Evolutionary conservation across 176 grass and related monocot genomes (phyloP), one percentile per base, ranked within the genome.

Genomic region (Paspalum notatum): DNA sequence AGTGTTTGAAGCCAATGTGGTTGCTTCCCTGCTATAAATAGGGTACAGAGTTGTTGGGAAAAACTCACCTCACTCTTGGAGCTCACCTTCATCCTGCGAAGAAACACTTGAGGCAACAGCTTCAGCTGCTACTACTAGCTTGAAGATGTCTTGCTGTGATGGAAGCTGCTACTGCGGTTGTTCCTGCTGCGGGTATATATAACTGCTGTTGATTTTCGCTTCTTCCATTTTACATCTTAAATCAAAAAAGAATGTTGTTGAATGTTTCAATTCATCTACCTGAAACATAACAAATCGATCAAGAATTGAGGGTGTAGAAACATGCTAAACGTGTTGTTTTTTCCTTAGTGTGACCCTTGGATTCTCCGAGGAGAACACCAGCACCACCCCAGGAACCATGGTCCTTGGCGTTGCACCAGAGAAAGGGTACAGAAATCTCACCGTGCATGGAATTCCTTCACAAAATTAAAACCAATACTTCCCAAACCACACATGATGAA

Each of bases 341-440:
- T 32, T 3, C 32, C 32, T 2, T 3, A 32, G 32, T 32, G 82
- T 70, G 79, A 47, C 77, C 16, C 71, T 64, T 71, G 85, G 82
- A 16, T 8, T 77, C 54, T 62, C 51, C 1, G 85, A 82, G 79
- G 77, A 87, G 71, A 63, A 4, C 32, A 18, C 45, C 68, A 26
- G 46, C 66, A 7, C 68, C 37, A 3, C 12, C 62, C 12, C 63
- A 12, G 63, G 24, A 6, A 55, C 79, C 49, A 15, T n/a, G 25
- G 24, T 81, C 77, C 61, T 81, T 21, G 76, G 77, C 3, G 85
- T 81, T 32, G 70, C 61, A 52, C 43, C 78, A 62, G 70, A 75
- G 62, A 87, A 87, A 71, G 61, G 77, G 78, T 81, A 27, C 69
- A 32, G 70, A 24, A 62, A 9, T 39, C 3, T 9, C 27, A 38